phyloP scores from a whole-genome alignment of 768 basidiomycete genomes.

The Auriscalpium vulgare region DNA sequence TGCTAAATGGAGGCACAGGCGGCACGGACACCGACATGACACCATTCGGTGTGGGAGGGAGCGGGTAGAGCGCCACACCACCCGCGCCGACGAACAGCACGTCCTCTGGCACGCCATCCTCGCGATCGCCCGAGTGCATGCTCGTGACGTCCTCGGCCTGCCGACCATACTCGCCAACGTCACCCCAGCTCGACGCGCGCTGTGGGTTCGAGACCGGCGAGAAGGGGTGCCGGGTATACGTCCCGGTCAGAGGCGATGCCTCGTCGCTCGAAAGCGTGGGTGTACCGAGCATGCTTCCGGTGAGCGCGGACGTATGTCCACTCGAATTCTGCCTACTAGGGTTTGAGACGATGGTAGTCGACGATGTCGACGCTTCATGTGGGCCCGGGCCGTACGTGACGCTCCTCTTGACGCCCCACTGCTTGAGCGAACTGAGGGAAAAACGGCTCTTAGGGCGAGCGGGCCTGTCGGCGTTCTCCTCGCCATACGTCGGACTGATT shows the following conservation, averaged over 20 bases:
- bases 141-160: slow-evolving; percentile 5
- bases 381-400: slow-evolving; percentile 1
- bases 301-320: neutral
- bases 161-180: slow-evolving; percentile 12
- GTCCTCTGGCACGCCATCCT: slow-evolving; percentile 11
- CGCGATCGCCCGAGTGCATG: slow-evolving; percentile 12
- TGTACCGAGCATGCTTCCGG: neutral
- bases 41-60: slow-evolving; percentile 12
- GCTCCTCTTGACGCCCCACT: slow-evolving; percentile 2
- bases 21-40: slow-evolving; percentile 6
- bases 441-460: slow-evolving; percentile 14
- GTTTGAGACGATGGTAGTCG: neutral
- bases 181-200: slow-evolving; percentile 17
- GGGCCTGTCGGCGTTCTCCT: neutral
- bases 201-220: neutral
- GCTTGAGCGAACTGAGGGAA: slow-evolving; percentile 12
- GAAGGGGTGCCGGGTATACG: neutral
- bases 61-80: slow-evolving; percentile 6
- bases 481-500: slow-evolving; percentile 4
- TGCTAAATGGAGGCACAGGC: neutral
- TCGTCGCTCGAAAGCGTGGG: neutral
- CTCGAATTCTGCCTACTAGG: neutral
- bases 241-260: neutral
- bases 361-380: slow-evolving; percentile 3
- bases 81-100: slow-evolving; percentile 15